Evolutionary conservation across 1,284 basidiomycete species (phyloP).

Genomic region (Tranzscheliella williamsii): DNA sequence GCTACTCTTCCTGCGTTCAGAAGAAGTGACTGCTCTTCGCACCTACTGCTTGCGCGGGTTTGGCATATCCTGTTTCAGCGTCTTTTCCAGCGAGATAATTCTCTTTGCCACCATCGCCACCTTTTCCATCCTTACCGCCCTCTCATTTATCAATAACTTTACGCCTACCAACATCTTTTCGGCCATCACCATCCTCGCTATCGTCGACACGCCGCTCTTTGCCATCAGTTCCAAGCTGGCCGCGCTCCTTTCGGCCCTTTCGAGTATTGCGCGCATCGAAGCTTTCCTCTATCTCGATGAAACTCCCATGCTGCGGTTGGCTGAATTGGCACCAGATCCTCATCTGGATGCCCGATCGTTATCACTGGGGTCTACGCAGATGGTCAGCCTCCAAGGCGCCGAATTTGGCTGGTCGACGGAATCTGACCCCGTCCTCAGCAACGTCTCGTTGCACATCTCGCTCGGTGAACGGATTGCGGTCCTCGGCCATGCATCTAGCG

Average conservation of each 20-base stretch:
- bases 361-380: too few species aligned
- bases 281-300: too few species aligned
- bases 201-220: constrained; percentile 37
- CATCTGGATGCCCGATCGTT: too few species aligned
- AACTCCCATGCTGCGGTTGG: too few species aligned
- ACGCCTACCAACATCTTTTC: constrained; percentile 38
- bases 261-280: constrained; percentile 34
- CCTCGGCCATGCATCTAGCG: too few species aligned
- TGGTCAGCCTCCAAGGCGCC: too few species aligned
- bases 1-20: too few species aligned
- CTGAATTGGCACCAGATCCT: too few species aligned
- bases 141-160: constrained; percentile 10
- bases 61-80: constrained; percentile 2
- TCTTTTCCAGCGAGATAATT: constrained; percentile 12
- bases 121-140: constrained; percentile 9
- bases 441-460: too few species aligned
- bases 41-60: constrained; percentile 2
- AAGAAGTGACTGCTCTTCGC: constrained; percentile 7
- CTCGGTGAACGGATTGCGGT: too few species aligned
- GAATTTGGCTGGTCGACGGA: too few species aligned
- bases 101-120: constrained; percentile 17
- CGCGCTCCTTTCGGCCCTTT: constrained; percentile 25
- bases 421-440: too few species aligned
- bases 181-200: constrained; percentile 27
- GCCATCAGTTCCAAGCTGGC: constrained; percentile 34